Base-by-base conservation (phyloP, 2,329 filamentous ascomycete genomes). In the Fusarium buharicum region DNA sequence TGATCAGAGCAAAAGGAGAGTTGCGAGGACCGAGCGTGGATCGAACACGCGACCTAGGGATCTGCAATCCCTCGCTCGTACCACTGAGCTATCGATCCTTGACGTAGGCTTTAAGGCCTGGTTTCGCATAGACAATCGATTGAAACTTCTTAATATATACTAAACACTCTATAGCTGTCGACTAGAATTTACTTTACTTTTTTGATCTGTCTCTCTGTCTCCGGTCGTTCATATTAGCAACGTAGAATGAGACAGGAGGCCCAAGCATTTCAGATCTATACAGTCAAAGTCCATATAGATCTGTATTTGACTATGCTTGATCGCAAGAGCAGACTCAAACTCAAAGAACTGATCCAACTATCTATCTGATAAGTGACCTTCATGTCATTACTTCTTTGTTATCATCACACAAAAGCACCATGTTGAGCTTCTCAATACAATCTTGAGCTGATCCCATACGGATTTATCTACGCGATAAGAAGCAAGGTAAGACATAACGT, bases 11-110 rank as follows among this genome's bases (percentile, higher is more conserved):
- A 55, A 60, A 60, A 60, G 17, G 1, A 7, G 18, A 8, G 0
- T 0, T 1, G 4, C 2, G 5, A 64, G 61, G 61, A 64, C 61
- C 61, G 61, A 64, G 60, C 61, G 61, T 64, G 61, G 61, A 64
- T 64, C 51, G 61, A 64, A 64, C 61, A 64, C 61, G 61, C 60
- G 61, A 64, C 61, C 61, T 64, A 65, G 61, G 61, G 61, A 64
- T 64, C 61, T 64, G 61, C 61, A 64, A 62, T 64, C 61, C 61
- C 61, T 65, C 61, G 61, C 61, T 64, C 61, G 38, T 64, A 64
- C 56, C 61, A 64, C 61, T 64, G 61, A 64, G 61, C 61, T 64
- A 64, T 64, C 61, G 61, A 65, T 64, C 61, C 61, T 24, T 3
- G 13, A 22, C n/a, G n/a, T n/a, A n/a, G n/a, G n/a, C n/a, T n/a